Conservation (phyloP, 192 early-diverging fungal genomes). For the Gaertneriomyces semiglobifer region DNA sequence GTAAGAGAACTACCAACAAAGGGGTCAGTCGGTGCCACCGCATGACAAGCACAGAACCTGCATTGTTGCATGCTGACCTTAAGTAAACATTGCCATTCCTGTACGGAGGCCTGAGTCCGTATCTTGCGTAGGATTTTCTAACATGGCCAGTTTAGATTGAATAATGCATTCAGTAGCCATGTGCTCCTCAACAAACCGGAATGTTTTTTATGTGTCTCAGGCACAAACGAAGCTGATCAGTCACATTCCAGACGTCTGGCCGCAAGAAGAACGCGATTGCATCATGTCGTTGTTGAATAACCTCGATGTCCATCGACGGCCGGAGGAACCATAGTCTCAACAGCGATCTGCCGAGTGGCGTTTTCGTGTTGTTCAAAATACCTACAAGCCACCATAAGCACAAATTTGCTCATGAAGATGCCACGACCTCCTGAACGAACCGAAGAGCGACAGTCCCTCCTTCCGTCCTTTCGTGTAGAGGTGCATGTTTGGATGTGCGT, state of each 20-base stretch:
- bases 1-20: conserved; percentile 50
- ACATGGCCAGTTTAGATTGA: background rate
- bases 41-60: no score
- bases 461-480: conserved; percentile 46
- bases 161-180: background rate
- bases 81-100: conserved; percentile 61
- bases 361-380: conserved; percentile 60
- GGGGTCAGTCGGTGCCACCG: background rate
- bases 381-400: conserved; percentile 38
- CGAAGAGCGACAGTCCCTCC: conserved; percentile 73
- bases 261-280: conserved; percentile 53
- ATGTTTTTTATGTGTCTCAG: conserved; percentile 43
- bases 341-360: conserved; percentile 51
- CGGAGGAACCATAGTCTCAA: conserved; percentile 67
- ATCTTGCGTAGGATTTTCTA: conserved; percentile 38
- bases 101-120: conserved; percentile 42
- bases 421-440: conserved; percentile 38
- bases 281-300: conserved; percentile 52
- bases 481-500: conserved; percentile 81
- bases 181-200: conserved; percentile 25
- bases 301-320: conserved; percentile 49
- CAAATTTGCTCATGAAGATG: background rate
- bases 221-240: conserved; percentile 38
- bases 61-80: conserved; percentile 35
- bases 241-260: conserved; percentile 39